phyloP scores from a whole-genome alignment of 1,139 yeast genomes.

The Candida frijolesensis region DNA sequence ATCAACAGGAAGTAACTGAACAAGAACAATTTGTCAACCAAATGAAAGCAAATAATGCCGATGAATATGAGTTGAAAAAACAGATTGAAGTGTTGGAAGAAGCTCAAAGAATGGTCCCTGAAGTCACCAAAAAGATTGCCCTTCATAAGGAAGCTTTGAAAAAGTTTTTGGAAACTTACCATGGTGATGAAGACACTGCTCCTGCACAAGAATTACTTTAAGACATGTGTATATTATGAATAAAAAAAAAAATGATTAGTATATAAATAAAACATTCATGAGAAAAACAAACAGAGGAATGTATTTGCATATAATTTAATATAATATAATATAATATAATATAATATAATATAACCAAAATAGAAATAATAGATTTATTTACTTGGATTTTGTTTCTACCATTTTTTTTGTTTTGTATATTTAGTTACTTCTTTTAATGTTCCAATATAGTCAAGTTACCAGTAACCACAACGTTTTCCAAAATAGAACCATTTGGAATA shows the following conservation, averaged over 20 bases:
- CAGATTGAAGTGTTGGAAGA: slow-evolving; percentile 65
- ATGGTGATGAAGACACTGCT: slow-evolving; percentile 52
- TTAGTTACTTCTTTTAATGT: slow-evolving; percentile 49
- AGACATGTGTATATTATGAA: not conserved
- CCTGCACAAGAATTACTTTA: slow-evolving; percentile 37
- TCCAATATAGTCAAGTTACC: slow-evolving; percentile 95
- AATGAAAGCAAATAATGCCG: slow-evolving; percentile 49
- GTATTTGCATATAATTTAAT: not conserved
- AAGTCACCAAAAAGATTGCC: slow-evolving; percentile 53
- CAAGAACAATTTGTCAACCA: slow-evolving; percentile 53
- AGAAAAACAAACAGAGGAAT: not conserved
- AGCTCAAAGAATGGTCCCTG: slow-evolving; percentile 68
- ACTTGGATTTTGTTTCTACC: not conserved
- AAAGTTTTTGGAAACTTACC: slow-evolving; percentile 26
- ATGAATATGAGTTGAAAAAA: slow-evolving; percentile 73
- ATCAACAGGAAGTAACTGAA: slow-evolving; percentile 64
- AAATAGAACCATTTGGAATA: slow-evolving; percentile 91
- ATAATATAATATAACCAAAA: not conserved
- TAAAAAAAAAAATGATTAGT: not conserved
- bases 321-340: not conserved
- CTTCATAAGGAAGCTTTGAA: slow-evolving; percentile 51
- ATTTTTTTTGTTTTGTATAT: not conserved
- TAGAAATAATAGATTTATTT: not conserved
- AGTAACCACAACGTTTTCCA: slow-evolving; percentile 95
- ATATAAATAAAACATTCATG: not conserved